Base-by-base conservation (phyloP, 2,329 filamentous ascomycete species). In the Colletotrichum sidae region DNA sequence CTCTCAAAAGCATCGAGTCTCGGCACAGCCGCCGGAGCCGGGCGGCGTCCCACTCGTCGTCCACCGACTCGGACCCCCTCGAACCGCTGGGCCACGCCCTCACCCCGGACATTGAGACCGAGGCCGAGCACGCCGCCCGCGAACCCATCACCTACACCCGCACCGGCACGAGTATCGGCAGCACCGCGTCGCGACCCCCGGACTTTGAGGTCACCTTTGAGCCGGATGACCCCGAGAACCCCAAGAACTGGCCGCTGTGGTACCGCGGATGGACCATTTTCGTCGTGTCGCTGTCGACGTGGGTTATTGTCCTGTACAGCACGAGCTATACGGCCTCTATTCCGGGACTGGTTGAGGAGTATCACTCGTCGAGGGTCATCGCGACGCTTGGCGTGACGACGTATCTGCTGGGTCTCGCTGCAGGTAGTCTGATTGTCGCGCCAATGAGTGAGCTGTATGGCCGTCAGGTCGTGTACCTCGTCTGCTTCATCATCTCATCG, bases 281-380 rank as follows among this genome's bases (percentile, higher is more conserved):
- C 77, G 82, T 72, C 66, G 77, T 84, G 53, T 82, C 81, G 39
- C 82, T 78, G 61, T 78, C 79, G 6, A 80, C 80, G 1, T 84
- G 82, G 82, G 76, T 81, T 17, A 75, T 83, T n/a, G 89, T 93
- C 13, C 74, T 93, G 50, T 93, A 94, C 73, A 93, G 90, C 51
- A 96, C 93, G 0, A 90, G 87, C 55, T 96, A 96, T 74, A 93
- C 92, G 1, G 87, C 89, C 1, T 90, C 89, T 3, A 87, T 92
- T 39, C 84, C 87, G 0, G 89, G 91, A 0, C 86, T 96, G 76
- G 86, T 88, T 72, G 75, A 82, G 12, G 89, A 92, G 55, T 95
- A 93, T 70, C 78, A 83, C 42, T 81, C 88, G 15, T 73, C 80
- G 12, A 82, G 86, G 39, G 88, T 87, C 0, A 76, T 90, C n/a